Base-by-base conservation (phyloP, 768 basidiomycete genomes). In the Porphyrellus cyaneotinctus region DNA sequence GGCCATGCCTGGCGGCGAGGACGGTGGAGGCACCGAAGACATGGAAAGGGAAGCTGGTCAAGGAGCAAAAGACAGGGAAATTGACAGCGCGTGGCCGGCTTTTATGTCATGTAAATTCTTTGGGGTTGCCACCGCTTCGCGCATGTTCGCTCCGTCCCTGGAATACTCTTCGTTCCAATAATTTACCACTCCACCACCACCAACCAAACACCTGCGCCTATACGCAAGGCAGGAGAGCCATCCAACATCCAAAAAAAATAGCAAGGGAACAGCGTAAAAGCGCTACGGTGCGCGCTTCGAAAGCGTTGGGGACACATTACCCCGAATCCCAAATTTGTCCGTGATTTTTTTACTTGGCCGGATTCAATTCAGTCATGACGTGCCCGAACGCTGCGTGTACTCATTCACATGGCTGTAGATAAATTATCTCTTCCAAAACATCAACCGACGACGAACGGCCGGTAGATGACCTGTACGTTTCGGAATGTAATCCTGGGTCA, bases 391-490 rank as follows among this genome's bases (percentile, higher is more conserved):
- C 8, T 15, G 2, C 6, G 9, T 17, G 42, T 28, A 4, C 26
- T 9, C 26, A 28, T n/a, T n/a, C n/a, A n/a, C n/a, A n/a, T n/a
- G n/a, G n/a, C n/a, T n/a, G n/a, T n/a, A 42, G 26, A 36, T 15
- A 14, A 24, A 15, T 23, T 56, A 57, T 24, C 15, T 57, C 32
- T 56, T 58, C 75, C 75, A 74, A 49, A 72, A 72, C 47, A 66
- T 56, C 42, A 75, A 43, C 47, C 65, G 76, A 59, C 64, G 74
- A 62, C 69, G 71, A 53, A 68, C 72, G 62, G 56, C 65, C 8
- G 72, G 69, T 33, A 72, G 51, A 56, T 73, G 70, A n/a, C 70
- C 75, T 78, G 39, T 26, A 37, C n/a, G n/a, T n/a, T 17, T 17
- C 28, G 5, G 9, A 28, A 9, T 9, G 26, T 28, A 9, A 28